These are phyloP conservation scores for Phytophthora fragariae DNA, from an alignment of 352 stramenopile species.

Conservation along the genomic window DNA sequence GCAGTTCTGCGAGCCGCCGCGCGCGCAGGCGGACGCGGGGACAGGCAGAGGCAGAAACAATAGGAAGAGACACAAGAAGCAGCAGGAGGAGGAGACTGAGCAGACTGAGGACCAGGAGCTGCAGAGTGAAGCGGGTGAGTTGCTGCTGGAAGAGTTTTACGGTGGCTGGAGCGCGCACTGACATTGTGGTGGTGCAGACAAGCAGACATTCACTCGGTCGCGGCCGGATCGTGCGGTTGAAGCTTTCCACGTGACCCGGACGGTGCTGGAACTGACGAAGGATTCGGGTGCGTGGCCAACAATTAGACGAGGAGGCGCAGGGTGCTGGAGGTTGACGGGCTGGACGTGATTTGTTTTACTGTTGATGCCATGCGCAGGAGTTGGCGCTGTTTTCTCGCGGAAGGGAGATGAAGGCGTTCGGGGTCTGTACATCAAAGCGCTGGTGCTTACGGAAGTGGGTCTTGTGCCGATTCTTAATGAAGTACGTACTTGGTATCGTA, in stretches of 20 bases:
- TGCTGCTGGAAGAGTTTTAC: not conserved
- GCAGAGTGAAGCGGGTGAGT: slow-evolving; percentile 51
- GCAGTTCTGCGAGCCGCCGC: slow-evolving; percentile 44
- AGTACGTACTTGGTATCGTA: slow-evolving; percentile 25
- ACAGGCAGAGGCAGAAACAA: slow-evolving; percentile 16
- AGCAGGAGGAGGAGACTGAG: slow-evolving; percentile 10
- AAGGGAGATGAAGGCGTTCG: slow-evolving; percentile 54
- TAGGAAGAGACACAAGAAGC: slow-evolving; percentile 5
- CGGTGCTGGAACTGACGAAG: slow-evolving; percentile 49
- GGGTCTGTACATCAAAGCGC: slow-evolving; percentile 54
- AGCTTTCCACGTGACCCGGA: slow-evolving; percentile 39
- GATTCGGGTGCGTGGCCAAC: slow-evolving; percentile 25
- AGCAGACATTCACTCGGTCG: slow-evolving; percentile 45
- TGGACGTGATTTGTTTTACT: not conserved
- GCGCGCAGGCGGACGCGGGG: slow-evolving; percentile 10
- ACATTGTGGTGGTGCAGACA: slow-evolving; percentile 33
- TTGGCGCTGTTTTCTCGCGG: slow-evolving; percentile 59
- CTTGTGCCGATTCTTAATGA: slow-evolving; percentile 60
- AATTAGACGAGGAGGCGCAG: not conserved
- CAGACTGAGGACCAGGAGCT: slow-evolving; percentile 27
- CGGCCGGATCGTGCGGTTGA: slow-evolving; percentile 45
- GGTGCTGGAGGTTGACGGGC: too few relatives aligned
- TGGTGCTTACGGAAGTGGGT: slow-evolving; percentile 60
- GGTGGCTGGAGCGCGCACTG: not conserved
- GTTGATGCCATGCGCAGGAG: slow-evolving; percentile 29